phyloP scores from a whole-genome alignment of 371 early-diverging fungal species.

The Parasitella parasitica region DNA sequence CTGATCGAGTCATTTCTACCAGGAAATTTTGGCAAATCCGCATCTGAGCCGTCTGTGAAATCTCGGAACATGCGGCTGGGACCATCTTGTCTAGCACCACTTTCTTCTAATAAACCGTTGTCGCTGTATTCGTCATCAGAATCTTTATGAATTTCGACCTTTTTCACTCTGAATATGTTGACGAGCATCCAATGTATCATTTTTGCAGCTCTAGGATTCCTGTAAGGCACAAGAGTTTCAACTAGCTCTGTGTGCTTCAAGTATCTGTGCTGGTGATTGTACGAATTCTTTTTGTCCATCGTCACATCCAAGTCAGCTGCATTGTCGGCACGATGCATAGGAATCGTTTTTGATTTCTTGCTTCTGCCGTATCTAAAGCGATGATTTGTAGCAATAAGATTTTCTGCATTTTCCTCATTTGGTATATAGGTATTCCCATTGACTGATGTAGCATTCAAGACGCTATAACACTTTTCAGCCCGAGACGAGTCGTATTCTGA shows the following conservation, averaged over 20 bases:
- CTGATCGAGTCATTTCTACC: neutral
- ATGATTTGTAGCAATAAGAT: neutral
- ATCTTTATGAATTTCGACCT: neutral
- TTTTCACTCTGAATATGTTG: slow-evolving; percentile 12
- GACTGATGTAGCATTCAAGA: neutral
- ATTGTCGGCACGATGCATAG: slow-evolving; percentile 1
- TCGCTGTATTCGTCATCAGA: neutral
- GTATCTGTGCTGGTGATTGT: neutral
- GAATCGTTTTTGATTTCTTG: neutral
- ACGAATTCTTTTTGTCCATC: neutral
- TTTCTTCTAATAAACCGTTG: neutral
- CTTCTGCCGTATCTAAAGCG: neutral
- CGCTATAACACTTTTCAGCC: neutral
- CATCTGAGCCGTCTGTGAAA: neutral
- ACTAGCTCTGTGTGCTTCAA: neutral
- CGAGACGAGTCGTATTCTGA: neutral
- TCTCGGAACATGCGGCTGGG: neutral
- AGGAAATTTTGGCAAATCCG: neutral
- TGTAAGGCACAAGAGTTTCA: slow-evolving; percentile 15
- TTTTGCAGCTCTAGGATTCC: slow-evolving; percentile 18
- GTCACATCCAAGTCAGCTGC: neutral
- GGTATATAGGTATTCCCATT: slow-evolving; percentile 4
- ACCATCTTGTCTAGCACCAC: neutral
- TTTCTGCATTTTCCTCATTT: neutral
- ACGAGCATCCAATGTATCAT: slow-evolving; percentile 26